Base-by-base conservation (phyloP, 192 early-diverging fungal genomes). In the Allomyces arbusculus region DNA sequence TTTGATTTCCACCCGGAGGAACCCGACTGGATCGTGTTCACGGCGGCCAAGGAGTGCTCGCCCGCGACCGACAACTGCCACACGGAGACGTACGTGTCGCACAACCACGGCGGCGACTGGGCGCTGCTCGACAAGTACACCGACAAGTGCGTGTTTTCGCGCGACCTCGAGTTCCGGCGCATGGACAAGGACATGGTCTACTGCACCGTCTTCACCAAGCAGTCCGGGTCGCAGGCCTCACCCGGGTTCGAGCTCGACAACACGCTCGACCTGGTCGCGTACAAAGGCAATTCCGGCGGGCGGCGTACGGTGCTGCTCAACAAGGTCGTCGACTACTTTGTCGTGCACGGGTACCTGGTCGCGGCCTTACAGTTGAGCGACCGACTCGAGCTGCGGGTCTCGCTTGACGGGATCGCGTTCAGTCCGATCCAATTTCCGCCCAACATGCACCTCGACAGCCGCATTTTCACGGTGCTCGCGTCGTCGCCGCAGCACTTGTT, bases 1-100 rank as follows among this genome's bases (percentile, higher is more conserved):
- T 24, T 99, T 1, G 92, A 96, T 72, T 95, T 93, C 66, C 92
- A 94, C 71, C 89, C 93, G 3, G 74, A 74, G 10, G 80, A 96
- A 66, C 72, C 81, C 9, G 91, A 97, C 70, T 97, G 91, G 89
- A 77, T 93, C 62, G 72, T 93, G 8, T 91, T 85, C 78, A 74
- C 91, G 9, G 89, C 84, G 24, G 84, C 87, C 44, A 79, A 28
- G 12, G 24, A 25, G 22, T 70, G 69, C 61, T 40, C 33, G 33
- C 64, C 69, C 22, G 23, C 64, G 4, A 73, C 75, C 20, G 68
- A 73, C 8, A 69, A 70, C 23, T 90, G 87, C 72, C 83, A 86
- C 74, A 86, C 91, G 3, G 76, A 80, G 66, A 82, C 85, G 43
- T 90, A 79, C 69, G 73, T 82, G 44, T 88, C 90, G 23, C 72